Percentiles rank a stretch among this genome's conserved stretches.
Conservation (phyloP, 2,329 filamentous ascomycete species). For the Aspergillus fijiensis region DNA sequence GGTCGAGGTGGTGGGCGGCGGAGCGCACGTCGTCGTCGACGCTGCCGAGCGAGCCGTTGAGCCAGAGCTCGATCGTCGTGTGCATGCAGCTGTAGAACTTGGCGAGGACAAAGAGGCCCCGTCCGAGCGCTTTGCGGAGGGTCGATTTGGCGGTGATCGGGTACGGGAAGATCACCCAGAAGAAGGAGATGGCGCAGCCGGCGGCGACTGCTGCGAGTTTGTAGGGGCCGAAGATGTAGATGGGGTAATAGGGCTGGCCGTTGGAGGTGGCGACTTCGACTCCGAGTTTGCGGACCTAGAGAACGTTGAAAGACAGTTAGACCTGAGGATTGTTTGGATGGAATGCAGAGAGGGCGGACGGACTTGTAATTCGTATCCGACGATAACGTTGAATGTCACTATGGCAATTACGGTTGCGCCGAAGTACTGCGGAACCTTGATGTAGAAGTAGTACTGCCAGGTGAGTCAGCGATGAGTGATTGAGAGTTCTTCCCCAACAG, state of each 20-base stretch:
- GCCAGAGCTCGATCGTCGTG: conserved; percentile 61
- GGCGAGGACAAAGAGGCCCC: conserved; percentile 67
- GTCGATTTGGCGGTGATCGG: conserved; percentile 69
- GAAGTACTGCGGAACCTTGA: conserved; percentile 66
- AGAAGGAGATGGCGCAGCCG: conserved; percentile 67
- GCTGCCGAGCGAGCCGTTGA: conserved; percentile 55
- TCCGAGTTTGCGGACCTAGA: conserved; percentile 53
- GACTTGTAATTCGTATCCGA: conserved; percentile 72
- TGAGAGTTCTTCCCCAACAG: too few relatives aligned
- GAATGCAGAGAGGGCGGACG: neutral
- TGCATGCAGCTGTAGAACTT: conserved; percentile 72
- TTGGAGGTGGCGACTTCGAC: conserved; percentile 52
- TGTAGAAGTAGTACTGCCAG: conserved; percentile 59
- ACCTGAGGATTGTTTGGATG: neutral
- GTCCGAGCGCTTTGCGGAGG: conserved; percentile 65
- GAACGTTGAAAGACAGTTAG: neutral
- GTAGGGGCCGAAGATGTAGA: conserved; percentile 70
- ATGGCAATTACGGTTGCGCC: conserved; percentile 60
- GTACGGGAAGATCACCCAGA: conserved; percentile 75
- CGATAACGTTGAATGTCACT: conserved; percentile 60
- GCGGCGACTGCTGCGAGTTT: conserved; percentile 65
- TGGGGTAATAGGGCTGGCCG: conserved; percentile 67
- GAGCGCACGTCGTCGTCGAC: conserved; percentile 15
- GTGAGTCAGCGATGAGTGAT: conserved; percentile 1
- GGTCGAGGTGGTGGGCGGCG: conserved; percentile 47